Evolutionary conservation across 2,329 filamentous ascomycete species (phyloP).

Genomic region (Biscogniauxia mediterranea): DNA sequence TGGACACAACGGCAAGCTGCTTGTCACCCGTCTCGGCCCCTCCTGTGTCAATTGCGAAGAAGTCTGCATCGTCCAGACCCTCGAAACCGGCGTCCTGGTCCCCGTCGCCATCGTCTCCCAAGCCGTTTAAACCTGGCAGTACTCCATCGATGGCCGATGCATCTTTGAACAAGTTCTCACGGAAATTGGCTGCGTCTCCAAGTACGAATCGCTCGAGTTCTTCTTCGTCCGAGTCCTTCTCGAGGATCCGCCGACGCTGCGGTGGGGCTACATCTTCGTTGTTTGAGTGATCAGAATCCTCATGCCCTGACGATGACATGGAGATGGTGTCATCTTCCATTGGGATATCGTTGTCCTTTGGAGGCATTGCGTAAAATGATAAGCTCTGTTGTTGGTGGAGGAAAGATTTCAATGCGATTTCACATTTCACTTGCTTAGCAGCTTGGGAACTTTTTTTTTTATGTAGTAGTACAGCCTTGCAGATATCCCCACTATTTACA

Average conservation of each 20-base stretch:
- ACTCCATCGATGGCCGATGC: conserved; percentile 36
- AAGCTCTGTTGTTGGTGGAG: conserved; percentile 5
- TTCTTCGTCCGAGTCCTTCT: conserved; percentile 80
- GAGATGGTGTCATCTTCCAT: conserved; percentile 21
- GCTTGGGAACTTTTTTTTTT: conserved; percentile 24
- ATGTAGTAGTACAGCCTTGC: conserved; percentile 5
- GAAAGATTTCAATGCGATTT: conserved; percentile 3
- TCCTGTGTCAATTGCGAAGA: conserved; percentile 81
- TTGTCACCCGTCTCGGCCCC: conserved; percentile 40
- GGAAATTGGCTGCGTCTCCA: conserved; percentile 81
- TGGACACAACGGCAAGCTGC: conserved; percentile 20
- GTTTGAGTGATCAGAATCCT: conserved; percentile 25
- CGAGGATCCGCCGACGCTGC: conserved; percentile 37
- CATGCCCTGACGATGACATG: conserved; percentile 25
- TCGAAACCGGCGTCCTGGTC: conserved; percentile 53
- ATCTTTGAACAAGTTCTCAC: conserved; percentile 64
- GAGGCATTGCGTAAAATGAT: conserved; percentile 19
- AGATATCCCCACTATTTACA: too few relatives aligned
- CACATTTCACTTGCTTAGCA: conserved; percentile 1
- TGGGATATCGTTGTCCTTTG: conserved; percentile 19
- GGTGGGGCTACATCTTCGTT: conserved; percentile 30
- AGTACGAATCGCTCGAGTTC: conserved; percentile 87
- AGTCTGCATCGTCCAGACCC: conserved; percentile 71
- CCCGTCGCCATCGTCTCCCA: conserved; percentile 41
- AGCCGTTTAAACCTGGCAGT: conserved; percentile 29